A percentile compares a stretch with the other conserved stretches of the same genome.
phyloP scores from a whole-genome alignment of 768 basidiomycete species.

The Pisolithus albus region DNA sequence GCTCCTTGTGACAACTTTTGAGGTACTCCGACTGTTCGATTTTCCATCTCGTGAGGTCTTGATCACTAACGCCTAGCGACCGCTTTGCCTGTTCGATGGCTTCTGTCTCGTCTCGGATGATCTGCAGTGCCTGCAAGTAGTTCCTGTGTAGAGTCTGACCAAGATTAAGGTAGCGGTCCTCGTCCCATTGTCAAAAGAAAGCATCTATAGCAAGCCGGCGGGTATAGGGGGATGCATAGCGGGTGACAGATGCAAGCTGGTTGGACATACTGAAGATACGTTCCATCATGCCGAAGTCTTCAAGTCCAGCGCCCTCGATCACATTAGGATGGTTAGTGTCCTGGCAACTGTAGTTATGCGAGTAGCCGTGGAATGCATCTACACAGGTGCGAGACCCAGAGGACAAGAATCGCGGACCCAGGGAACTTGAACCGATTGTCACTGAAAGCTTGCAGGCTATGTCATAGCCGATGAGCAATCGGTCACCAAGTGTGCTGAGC shows the following conservation, averaged over 20 bases:
- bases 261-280: too few relatives aligned
- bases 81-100: too few relatives aligned
- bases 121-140: slow-evolving; percentile 20
- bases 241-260: too few relatives aligned
- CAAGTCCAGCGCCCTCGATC: too few relatives aligned
- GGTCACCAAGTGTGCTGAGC: slow-evolving; percentile 13
- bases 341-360: too few relatives aligned
- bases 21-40: slow-evolving; percentile 18
- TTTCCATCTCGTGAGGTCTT: too few relatives aligned
- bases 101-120: neutral
- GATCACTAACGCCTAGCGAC: too few relatives aligned
- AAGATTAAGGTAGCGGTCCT: slow-evolving; percentile 2
- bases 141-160: slow-evolving; percentile 12
- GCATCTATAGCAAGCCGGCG: neutral
- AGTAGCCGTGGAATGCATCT: too few relatives aligned
- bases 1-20: slow-evolving; percentile 18
- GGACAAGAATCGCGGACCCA: neutral
- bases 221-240: too few relatives aligned
- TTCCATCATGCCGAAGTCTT: too few relatives aligned
- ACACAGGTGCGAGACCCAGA: too few relatives aligned
- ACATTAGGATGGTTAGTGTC: too few relatives aligned
- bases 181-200: neutral
- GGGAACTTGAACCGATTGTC: slow-evolving; percentile 13
- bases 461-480: slow-evolving; percentile 17
- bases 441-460: slow-evolving; percentile 22